A percentile compares a stretch with the other conserved stretches of the same genome.
Conservation (phyloP, 805 yeast genomes). For the Kodamaea fukazawae region DNA sequence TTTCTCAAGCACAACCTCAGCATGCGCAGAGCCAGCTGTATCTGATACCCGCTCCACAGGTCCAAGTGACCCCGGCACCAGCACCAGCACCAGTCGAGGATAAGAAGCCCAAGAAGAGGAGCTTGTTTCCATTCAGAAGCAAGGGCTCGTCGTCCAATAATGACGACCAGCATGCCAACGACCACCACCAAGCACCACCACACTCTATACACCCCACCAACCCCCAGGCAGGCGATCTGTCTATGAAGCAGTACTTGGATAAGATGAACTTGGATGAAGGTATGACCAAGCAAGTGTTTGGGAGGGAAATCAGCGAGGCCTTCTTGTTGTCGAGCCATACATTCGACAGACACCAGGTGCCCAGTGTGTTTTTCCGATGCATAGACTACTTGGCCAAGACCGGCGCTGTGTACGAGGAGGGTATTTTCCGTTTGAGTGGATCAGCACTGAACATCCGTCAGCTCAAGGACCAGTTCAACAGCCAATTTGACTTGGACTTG, state of each 20-base stretch:
- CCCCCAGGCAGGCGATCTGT: conserved; percentile 10
- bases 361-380: conserved; percentile 77
- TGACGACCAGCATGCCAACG: neutral
- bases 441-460: conserved; percentile 72
- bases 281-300: conserved; percentile 52
- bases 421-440: conserved; percentile 88
- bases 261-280: conserved; percentile 35
- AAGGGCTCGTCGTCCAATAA: conserved; percentile 8
- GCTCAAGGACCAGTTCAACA: conserved; percentile 68
- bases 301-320: conserved; percentile 56
- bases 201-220: neutral
- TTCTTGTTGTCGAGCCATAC: conserved; percentile 49
- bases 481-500: conserved; percentile 65
- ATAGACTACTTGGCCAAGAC: conserved; percentile 61
- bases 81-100: conserved; percentile 3
- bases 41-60: too few relatives aligned
- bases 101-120: conserved; percentile 52
- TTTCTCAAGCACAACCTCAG: neutral
- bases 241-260: conserved; percentile 29
- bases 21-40: conserved; percentile 2
- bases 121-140: conserved; percentile 57
- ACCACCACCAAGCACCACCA: neutral
- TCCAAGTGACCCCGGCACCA: neutral
- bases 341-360: conserved; percentile 49
- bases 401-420: conserved; percentile 82